These are phyloP conservation scores for Aspergillus carbonarius DNA, from an alignment of 2,329 filamentous ascomycete genomes.

Conservation along the genomic window DNA sequence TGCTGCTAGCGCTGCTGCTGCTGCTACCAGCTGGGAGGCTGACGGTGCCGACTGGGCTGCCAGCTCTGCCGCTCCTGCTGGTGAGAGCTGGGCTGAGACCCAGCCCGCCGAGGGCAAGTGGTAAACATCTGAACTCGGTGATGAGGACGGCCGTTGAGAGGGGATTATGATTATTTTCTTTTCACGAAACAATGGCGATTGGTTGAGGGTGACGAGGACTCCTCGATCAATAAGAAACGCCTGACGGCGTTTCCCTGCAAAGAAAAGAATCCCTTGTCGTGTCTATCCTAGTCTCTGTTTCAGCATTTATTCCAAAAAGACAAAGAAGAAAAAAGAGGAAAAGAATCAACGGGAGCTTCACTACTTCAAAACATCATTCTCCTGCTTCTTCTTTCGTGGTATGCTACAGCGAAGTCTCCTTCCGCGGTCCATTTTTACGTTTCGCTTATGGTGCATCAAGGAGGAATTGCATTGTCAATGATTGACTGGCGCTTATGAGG, in stretches of 20 bases:
- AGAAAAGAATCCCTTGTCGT: conserved; percentile 35
- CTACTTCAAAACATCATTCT: conserved; percentile 26
- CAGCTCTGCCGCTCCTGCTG: conserved; percentile 40
- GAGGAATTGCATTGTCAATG: conserved; percentile 46
- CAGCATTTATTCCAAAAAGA: conserved; percentile 29
- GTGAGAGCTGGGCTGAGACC: conserved; percentile 44
- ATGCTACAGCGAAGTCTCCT: conserved; percentile 21
- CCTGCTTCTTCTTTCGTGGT: conserved; percentile 31
- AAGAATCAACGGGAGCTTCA: conserved; percentile 28
- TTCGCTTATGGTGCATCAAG: conserved; percentile 31
- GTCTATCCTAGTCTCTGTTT: conserved; percentile 41
- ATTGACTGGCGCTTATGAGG: conserved; percentile 89
- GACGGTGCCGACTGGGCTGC: conserved; percentile 55
- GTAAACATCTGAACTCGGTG: conserved; percentile 33
- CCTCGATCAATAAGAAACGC: neutral
- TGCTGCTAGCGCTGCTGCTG: conserved; percentile 68
- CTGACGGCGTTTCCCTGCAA: conserved; percentile 6
- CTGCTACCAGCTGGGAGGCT: conserved; percentile 63
- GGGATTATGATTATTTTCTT: conserved; percentile 23
- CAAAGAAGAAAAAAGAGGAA: conserved; percentile 36
- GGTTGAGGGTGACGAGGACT: conserved; percentile 14
- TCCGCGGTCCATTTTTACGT: conserved; percentile 27
- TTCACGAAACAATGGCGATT: conserved; percentile 21
- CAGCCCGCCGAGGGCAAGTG: conserved; percentile 40
- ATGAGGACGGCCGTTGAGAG: conserved; percentile 33